Evolutionary conservation across 305 asterid genomes (phyloP), one percentile per base, ranked within the genome.

Genomic region (Fraxinus xanthoxyloides): DNA sequence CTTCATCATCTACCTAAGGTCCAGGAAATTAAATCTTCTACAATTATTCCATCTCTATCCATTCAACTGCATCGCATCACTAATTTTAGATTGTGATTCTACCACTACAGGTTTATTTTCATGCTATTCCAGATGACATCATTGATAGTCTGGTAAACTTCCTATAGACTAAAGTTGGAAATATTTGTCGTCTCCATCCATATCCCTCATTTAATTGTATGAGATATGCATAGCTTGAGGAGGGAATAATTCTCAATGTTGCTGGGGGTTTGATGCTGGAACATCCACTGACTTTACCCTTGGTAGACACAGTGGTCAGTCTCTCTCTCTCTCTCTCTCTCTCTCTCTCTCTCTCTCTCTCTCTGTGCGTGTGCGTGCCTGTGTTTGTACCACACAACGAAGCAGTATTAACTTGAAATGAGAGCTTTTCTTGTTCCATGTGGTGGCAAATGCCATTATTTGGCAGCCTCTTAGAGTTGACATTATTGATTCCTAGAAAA

Each of bases 181-280:
- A 54, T 36, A n/a, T 17, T 86, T 54, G 34, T 48, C 72, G 63
- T 81, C 76, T 48, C 61, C 61, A 48, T 80, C 70, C 79, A 84
- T 51, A 65, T 51, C 61, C 46, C 78, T 83, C 59, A 70, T 69
- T 43, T 81, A 54, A 77, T 34, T 67, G 34, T 31, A 74, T 23
- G 67, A 67, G 34, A 67, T 76, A 59, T 80, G 24, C 83, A 76
- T 85, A 94, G 98, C 90, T 95, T 32, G 97, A 93, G 78, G 98
- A 93, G 84, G 98, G 92, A 43, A 82, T 91, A 28, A 82, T 87
- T 82, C 91, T 91, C 65, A 89, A 91, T 63, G 98, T 92, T 38
- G 97, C 98, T 81, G 98, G 98, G 23, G 98, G 97, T 43, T 87
- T 95, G 90, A 95, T 90, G 98, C 98, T 95, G 75, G 98, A 95